Evolutionary conservation across 129 eudicot genomes (phyloP), one percentile per base, ranked within the genome.

Genomic region (Lonicera japonica): DNA sequence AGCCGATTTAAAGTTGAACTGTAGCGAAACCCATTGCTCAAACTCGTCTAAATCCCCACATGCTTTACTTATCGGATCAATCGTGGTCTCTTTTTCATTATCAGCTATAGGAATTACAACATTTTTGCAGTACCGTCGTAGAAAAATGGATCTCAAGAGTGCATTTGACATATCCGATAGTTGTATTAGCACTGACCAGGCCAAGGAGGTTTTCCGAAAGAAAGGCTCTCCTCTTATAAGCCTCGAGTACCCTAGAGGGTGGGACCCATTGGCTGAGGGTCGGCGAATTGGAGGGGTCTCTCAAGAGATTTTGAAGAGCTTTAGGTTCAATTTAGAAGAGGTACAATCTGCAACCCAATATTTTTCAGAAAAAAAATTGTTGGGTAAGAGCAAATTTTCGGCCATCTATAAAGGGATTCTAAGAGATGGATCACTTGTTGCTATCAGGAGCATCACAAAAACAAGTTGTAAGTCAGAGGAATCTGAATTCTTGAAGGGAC

Each of bases 231-330:
- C 99, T 16, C 73, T 94, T 43, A 78, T 83, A 60, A 94, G 94
- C 77, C 94, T 94, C 8, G 99, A 85, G 76, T 94, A 94, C 69
- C 74, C 99, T 0, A 83, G 65, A 9, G 99, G 99, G 24, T 94
- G 99, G 99, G 99, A 94, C 74, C 99, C 99, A 6, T 66, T 88
- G 74, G 96, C 95, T 15, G 96, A 85, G 78, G 99, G 90, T 18
- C 86, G 87, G 7, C 80, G 86, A 19, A 85, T 73, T 46, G 79
- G 85, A 54, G 92, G 86, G 19, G 79, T 83, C 50, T 75, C 95
- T 5, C 88, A 80, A 61, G 99, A 94, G 62, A 66, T 79, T 65
- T 34, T 83, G 63, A 83, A 81, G 68, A 80, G 70, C 52, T 94
- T 88, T 56, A 62, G 89, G 80, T 84, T 85, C 63, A 94, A 94